phyloP scores from a whole-genome alignment of 2,329 filamentous ascomycete genomes.

The Didymella pomorum region DNA sequence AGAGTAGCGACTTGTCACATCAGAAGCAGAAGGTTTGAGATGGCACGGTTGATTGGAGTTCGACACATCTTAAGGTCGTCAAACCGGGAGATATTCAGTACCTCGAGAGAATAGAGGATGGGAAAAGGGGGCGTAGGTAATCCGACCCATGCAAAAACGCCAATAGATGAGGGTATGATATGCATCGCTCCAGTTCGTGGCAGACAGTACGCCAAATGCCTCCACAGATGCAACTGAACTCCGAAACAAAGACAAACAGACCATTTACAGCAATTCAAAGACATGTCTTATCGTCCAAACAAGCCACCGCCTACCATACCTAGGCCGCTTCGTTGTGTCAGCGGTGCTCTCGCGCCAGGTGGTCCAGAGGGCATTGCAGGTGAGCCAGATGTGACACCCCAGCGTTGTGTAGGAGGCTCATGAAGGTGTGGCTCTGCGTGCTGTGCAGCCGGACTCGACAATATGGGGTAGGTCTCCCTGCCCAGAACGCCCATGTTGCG shows the following conservation, averaged over 20 bases:
- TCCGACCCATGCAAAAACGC: conserved; percentile 23
- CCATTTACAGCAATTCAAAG: conserved; percentile 8
- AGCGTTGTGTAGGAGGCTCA: conserved; percentile 38
- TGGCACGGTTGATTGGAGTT: neutral
- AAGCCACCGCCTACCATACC: conserved; percentile 42
- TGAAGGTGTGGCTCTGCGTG: conserved; percentile 35
- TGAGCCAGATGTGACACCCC: conserved; percentile 29
- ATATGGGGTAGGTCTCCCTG: conserved; percentile 40
- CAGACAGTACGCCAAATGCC: conserved; percentile 10
- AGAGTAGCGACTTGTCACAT: too few relatives aligned
- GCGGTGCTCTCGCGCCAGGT: conserved; percentile 35
- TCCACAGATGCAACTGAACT: conserved; percentile 7
- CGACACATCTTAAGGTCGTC: neutral
- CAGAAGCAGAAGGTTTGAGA: neutral
- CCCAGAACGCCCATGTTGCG: conserved; percentile 35
- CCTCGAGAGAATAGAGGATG: too few relatives aligned
- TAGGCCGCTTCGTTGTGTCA: conserved; percentile 43
- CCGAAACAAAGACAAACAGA: conserved; percentile 13
- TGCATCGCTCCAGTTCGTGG: conserved; percentile 13
- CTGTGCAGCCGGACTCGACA: conserved; percentile 42
- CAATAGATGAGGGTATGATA: conserved; percentile 22
- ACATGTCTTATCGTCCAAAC: conserved; percentile 40
- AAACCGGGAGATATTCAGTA: neutral
- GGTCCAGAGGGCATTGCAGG: conserved; percentile 27
- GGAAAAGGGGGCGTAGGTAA: too few relatives aligned